A percentile compares a stretch with the other conserved stretches of the same genome.
phyloP scores from a whole-genome alignment of 345 rosid genomes.

The Pistacia vera region DNA sequence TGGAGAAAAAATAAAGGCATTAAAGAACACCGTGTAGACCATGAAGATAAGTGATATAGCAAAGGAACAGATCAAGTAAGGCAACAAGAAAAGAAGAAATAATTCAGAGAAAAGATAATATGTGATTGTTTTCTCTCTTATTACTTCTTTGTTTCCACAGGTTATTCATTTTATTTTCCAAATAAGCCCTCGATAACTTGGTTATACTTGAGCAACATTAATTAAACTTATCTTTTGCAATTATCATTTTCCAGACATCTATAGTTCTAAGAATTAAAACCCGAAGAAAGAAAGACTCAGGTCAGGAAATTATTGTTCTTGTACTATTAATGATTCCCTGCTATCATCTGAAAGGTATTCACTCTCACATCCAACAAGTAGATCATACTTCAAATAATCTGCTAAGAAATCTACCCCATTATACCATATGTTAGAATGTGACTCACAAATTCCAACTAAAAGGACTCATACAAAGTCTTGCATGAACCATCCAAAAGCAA shows the following conservation, averaged over 20 bases:
- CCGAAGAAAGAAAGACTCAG: not conserved
- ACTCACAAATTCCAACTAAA: not conserved
- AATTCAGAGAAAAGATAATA: not conserved
- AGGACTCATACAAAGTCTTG: not conserved
- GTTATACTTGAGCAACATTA: not conserved
- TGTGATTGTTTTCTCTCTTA: not conserved
- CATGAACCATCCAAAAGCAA: not conserved
- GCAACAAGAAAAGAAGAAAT: not conserved
- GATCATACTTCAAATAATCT: not conserved
- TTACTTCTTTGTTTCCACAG: not conserved
- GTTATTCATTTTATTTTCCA: not conserved
- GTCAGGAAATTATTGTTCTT: not conserved
- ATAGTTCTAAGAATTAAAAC: not conserved
- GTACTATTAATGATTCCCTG: slow-evolving; percentile 3
- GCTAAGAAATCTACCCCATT: not conserved
- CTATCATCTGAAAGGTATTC: not conserved
- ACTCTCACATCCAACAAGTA: not conserved
- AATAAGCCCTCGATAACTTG: not conserved
- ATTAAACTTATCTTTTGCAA: not conserved
- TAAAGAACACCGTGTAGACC: not conserved
- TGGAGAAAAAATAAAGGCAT: not conserved
- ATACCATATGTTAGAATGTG: slow-evolving; percentile 1
- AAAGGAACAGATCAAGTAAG: not conserved
- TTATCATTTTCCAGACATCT: not conserved
- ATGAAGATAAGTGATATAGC: not conserved